Evolutionary conservation across 2,329 filamentous ascomycete genomes (phyloP).

Genomic region (Diaporthe vexans): DNA sequence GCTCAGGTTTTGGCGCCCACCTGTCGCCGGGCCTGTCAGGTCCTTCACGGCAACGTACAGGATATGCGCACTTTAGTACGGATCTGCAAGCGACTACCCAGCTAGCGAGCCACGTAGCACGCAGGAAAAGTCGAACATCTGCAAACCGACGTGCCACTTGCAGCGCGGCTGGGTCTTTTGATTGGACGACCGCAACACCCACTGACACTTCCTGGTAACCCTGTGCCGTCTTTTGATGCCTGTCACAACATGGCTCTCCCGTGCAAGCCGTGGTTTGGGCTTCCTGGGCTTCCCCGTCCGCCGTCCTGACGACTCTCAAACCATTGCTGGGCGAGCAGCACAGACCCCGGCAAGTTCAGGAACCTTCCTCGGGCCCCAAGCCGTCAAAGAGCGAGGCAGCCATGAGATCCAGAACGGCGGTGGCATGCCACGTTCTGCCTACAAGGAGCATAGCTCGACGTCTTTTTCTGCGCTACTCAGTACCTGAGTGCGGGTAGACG

Average conservation of each 20-base stretch:
- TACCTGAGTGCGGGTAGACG: conserved; percentile 31
- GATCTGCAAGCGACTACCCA: conserved; percentile 36
- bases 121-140: conserved; percentile 36
- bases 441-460: conserved; percentile 9
- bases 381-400: conserved; percentile 17
- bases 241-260: conserved; percentile 11
- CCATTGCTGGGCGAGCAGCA: background rate
- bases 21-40: background rate
- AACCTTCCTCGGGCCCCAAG: conserved; percentile 22
- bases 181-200: conserved; percentile 33
- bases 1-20: conserved; percentile 34
- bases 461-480: conserved; percentile 23
- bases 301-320: background rate
- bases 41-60: conserved; percentile 4
- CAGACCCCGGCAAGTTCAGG: conserved; percentile 23
- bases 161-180: conserved; percentile 15
- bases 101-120: conserved; percentile 43
- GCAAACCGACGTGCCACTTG: conserved; percentile 33
- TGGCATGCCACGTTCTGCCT: conserved; percentile 21
- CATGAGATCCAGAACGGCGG: background rate
- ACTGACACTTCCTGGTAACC: conserved; percentile 12
- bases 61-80: conserved; percentile 13
- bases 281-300: conserved; percentile 1
- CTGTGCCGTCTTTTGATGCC: conserved; percentile 17
- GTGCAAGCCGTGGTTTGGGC: conserved; percentile 1